These are phyloP conservation scores for Ilex paraguariensis DNA, from an alignment of 305 asterid genomes.

Conservation along the genomic window DNA sequence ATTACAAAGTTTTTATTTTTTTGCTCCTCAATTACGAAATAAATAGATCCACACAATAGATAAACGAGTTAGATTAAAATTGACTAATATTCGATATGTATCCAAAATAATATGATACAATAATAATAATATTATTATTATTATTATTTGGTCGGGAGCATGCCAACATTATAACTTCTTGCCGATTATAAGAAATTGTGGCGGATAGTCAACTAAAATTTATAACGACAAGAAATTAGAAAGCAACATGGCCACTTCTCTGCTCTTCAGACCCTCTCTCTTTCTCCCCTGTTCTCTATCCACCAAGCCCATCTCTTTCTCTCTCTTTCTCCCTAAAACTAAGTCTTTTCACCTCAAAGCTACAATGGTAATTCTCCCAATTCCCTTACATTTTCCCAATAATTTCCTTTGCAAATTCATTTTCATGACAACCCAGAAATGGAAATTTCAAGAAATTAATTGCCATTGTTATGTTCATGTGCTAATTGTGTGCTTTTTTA, in stretches of 20 bases:
- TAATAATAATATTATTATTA: too few species aligned
- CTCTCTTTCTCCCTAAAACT: constrained; percentile 2
- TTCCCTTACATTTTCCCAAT: not conserved
- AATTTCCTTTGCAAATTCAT: not conserved
- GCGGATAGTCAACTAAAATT: constrained; percentile 21
- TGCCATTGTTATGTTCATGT: not conserved
- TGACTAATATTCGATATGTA: too few species aligned
- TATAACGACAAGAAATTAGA: constrained; percentile 12
- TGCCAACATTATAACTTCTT: too few species aligned
- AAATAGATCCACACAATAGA: too few species aligned
- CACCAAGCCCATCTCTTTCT: constrained; percentile 18
- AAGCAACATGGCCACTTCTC: constrained; percentile 36
- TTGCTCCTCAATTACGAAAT: too few species aligned
- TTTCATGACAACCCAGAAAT: constrained; percentile 1
- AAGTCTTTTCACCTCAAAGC: constrained; percentile 39
- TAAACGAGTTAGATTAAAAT: too few species aligned
- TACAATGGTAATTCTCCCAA: constrained; percentile 27
- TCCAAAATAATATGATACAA: too few species aligned
- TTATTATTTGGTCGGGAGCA: too few species aligned
- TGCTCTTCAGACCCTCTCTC: constrained; percentile 33
- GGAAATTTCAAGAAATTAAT: not conserved
- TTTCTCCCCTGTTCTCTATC: constrained; percentile 26
- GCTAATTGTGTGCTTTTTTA: constrained; percentile 3
- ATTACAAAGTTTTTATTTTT: too few species aligned
- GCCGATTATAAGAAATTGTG: constrained; percentile 15